A percentile compares a stretch with the other conserved stretches of the same genome.
Evolutionary conservation across 106 monocot genomes (phyloP).

Genomic region (Dendrobium nobile): DNA sequence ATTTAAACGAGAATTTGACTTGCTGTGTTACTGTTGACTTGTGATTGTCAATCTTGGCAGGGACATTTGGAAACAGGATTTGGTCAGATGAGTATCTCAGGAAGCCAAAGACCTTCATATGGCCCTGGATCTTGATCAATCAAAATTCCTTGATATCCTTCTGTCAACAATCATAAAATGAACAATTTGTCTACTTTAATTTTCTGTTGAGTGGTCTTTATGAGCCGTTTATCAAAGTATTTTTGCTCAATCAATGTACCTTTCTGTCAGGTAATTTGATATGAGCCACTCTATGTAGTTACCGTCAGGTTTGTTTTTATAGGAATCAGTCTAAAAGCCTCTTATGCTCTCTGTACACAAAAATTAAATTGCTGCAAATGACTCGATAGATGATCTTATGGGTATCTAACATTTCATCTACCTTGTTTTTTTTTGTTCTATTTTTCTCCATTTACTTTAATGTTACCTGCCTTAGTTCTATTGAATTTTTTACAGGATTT

Average conservation of each 20-base stretch:
- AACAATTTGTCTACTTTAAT: too few relatives aligned
- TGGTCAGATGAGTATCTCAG: slow-evolving; percentile 4
- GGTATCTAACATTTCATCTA: background rate
- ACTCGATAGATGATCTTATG: background rate
- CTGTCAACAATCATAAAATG: background rate
- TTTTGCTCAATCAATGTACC: too few relatives aligned
- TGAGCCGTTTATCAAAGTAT: too few relatives aligned
- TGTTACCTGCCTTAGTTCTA: background rate
- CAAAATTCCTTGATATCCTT: background rate
- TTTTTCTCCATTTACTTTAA: background rate
- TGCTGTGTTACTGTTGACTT: background rate
- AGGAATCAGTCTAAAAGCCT: background rate
- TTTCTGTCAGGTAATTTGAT: background rate
- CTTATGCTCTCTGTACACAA: background rate
- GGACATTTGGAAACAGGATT: background rate
- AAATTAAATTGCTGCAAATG: background rate
- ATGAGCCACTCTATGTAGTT: background rate
- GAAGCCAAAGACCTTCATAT: background rate
- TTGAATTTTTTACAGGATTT: background rate
- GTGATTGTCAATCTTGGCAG: background rate
- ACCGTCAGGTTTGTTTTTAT: background rate
- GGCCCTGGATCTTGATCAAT: background rate
- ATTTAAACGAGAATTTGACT: too few relatives aligned
- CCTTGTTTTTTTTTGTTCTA: background rate
- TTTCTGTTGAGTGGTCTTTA: too few relatives aligned